These are phyloP conservation scores for Leishmania tropica DNA, from an alignment of 208 protist genomes.

Conservation along the genomic window DNA sequence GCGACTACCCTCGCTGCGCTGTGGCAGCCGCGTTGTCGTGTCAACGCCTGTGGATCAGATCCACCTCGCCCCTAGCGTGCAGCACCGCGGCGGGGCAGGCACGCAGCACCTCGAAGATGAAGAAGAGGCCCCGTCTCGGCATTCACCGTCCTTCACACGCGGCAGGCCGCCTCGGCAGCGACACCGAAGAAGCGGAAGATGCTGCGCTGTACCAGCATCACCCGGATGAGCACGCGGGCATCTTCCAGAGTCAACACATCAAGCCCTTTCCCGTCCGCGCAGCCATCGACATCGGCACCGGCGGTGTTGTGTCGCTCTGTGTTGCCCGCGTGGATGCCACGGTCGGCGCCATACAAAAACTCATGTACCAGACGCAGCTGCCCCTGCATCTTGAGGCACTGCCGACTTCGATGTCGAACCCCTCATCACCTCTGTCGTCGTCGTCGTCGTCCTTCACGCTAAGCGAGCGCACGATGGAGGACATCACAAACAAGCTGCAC, in stretches of 20 bases:
- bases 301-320: conserved; percentile 67
- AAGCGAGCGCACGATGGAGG: conserved; percentile 55
- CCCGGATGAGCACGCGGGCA: conserved; percentile 33
- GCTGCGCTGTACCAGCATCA: not conserved
- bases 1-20: not conserved
- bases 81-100: not conserved
- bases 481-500: conserved; percentile 76
- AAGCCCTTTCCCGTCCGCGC: conserved; percentile 85
- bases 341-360: conserved; percentile 41
- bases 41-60: not conserved
- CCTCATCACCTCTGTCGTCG: not conserved
- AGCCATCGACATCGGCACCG: conserved; percentile 87
- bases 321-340: conserved; percentile 80
- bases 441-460: conserved; percentile 42
- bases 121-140: not conserved
- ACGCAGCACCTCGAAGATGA: not conserved
- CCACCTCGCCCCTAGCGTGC: not conserved
- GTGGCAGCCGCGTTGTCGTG: not conserved
- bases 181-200: not conserved
- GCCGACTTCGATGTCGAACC: not conserved
- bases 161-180: not conserved
- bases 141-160: not conserved
- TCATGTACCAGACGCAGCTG: conserved; percentile 86
- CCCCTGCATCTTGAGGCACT: conserved; percentile 60
- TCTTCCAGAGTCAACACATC: conserved; percentile 78